Evolutionary conservation across 179 eudicot species (phyloP).

Genomic region (Spinacia oleracea): DNA sequence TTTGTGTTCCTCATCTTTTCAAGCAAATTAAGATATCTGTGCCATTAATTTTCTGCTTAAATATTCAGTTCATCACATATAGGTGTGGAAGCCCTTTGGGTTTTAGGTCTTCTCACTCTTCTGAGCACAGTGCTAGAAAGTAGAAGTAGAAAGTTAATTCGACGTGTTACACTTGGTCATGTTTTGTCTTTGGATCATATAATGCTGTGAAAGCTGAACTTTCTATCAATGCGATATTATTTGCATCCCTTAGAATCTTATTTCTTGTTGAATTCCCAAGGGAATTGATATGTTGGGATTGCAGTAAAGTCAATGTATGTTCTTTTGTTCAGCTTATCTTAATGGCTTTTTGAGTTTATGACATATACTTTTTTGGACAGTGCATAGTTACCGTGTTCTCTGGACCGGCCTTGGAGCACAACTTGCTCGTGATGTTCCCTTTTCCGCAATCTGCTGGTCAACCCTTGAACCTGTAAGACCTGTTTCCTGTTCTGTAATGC

Average conservation of each 20-base stretch:
- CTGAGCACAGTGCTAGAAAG: neutral
- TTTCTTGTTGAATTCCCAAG: neutral
- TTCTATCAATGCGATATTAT: neutral
- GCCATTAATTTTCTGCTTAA: too few species aligned
- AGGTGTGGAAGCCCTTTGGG: neutral
- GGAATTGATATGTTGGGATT: neutral
- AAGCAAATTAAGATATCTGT: too few species aligned
- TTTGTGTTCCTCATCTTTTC: too few species aligned
- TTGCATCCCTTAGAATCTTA: neutral
- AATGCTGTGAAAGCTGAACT: neutral
- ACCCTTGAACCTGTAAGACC: conserved; percentile 84
- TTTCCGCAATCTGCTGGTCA: conserved; percentile 93
- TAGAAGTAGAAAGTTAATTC: too few species aligned
- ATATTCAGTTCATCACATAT: too few species aligned
- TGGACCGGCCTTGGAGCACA: conserved; percentile 99
- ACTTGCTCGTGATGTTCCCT: conserved; percentile 96
- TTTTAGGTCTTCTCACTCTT: too few species aligned
- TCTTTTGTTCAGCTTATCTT: neutral
- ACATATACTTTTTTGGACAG: conserved; percentile 32
- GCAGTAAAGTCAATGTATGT: neutral
- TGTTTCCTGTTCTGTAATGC: neutral
- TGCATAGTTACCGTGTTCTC: conserved; percentile 60
- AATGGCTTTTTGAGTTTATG: neutral
- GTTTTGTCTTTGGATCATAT: neutral
- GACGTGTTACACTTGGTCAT: neutral